Evolutionary conservation across 805 yeast species (phyloP).

Genomic region (Candida peoriensis): DNA sequence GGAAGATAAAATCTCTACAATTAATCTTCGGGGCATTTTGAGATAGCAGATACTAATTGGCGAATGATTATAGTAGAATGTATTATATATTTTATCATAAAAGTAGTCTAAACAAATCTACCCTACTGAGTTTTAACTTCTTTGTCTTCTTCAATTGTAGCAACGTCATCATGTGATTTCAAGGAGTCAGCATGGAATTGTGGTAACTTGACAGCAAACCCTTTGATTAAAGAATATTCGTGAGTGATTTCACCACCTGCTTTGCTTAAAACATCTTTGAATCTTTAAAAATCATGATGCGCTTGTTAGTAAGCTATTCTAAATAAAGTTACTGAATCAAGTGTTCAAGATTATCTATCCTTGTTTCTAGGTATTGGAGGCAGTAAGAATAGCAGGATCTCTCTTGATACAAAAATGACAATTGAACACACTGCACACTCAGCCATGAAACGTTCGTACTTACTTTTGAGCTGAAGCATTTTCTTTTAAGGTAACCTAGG

Average conservation of each 20-base stretch:
- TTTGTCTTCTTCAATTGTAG: conserved; percentile 61
- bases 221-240: conserved; percentile 63
- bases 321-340: conserved; percentile 5
- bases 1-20: too few species aligned
- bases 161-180: conserved; percentile 45
- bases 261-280: conserved; percentile 44
- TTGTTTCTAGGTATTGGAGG: too few species aligned
- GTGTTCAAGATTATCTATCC: too few species aligned
- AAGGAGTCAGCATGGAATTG: conserved; percentile 41
- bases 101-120: too few species aligned
- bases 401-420: too few species aligned
- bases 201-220: conserved; percentile 58
- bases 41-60: too few species aligned
- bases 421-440: too few species aligned
- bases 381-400: too few species aligned
- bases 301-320: conserved; percentile 3
- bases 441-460: too few species aligned
- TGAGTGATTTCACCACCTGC: conserved; percentile 59
- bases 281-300: conserved; percentile 24
- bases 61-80: too few species aligned
- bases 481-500: conserved; percentile 36
- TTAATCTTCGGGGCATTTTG: too few species aligned
- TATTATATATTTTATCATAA: too few species aligned
- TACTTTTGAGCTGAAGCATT: conserved; percentile 26
- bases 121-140: conserved; percentile 49